A percentile compares a stretch with the other conserved stretches of the same genome.
Conservation (phyloP, 1,284 basidiomycete genomes). For the Apiotrichum laibachii region DNA sequence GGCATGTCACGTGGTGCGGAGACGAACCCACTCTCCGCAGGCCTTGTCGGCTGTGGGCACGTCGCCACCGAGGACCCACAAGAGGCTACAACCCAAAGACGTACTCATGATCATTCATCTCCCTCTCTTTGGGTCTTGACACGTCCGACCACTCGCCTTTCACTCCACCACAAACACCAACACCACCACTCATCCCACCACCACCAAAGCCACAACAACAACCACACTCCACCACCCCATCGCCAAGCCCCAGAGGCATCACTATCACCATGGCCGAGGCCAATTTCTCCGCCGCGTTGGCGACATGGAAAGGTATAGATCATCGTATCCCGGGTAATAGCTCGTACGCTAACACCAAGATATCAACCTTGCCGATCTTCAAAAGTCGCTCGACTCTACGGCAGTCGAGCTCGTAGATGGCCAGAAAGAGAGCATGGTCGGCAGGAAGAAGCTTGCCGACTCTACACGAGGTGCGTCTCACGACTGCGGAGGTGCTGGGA, state of each 20-base stretch:
- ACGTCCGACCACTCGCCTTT: too few relatives aligned
- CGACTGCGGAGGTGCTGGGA: too few relatives aligned
- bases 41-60: too few relatives aligned
- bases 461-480: constrained; percentile 73
- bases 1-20: too few relatives aligned
- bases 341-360: constrained; percentile 54
- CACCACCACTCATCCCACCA: neutral
- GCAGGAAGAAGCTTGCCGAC: constrained; percentile 88
- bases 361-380: constrained; percentile 83
- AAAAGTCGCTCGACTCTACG: constrained; percentile 84
- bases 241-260: constrained; percentile 3
- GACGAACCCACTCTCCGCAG: too few relatives aligned
- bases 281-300: constrained; percentile 76
- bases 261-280: constrained; percentile 45
- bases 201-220: too few relatives aligned
- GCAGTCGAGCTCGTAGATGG: constrained; percentile 94
- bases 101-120: too few relatives aligned
- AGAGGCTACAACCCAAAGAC: too few relatives aligned
- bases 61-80: too few relatives aligned
- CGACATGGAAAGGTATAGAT: constrained; percentile 77
- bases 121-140: too few relatives aligned
- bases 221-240: neutral
- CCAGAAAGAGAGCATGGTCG: constrained; percentile 90
- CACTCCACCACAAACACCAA: too few relatives aligned
- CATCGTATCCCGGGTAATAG: too few relatives aligned